Base-by-base conservation (phyloP, 805 yeast genomes). In the Candida insectorum region DNA sequence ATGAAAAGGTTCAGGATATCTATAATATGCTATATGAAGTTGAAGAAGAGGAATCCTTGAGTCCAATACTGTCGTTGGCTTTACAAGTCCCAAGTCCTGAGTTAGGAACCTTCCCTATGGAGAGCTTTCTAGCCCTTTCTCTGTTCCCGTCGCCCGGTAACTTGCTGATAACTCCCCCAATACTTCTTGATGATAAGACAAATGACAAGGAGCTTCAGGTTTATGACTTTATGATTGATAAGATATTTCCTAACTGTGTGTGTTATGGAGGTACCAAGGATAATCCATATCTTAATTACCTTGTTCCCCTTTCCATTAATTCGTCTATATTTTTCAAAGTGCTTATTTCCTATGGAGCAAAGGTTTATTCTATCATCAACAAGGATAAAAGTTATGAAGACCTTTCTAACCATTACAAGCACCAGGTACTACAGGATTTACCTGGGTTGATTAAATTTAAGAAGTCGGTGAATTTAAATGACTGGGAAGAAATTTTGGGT, bases 401-500 rank as follows among this genome's bases (percentile, higher is more conserved):
- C 2, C 26, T 58, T 9, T 56, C 67, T 1, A 43, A 44, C 5
- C 31, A 22, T 2, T 63, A 62, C 37, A 43, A 56, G 5, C 36
- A 35, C 4, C 47, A 51, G 12, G 62, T 61, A 3, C 37, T 64
- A 3, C 34, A 44, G 5, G 55, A 55, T 24, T 44, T 66, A 5
- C 60, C 69, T 0, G 36, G 41, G 16, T 33, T 56, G 6, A 60
- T 65, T 6, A 48, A 45, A 16, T 27, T 46, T 5, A 62, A 57
- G 30, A 48, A 43, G 26, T 24, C 13, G 5, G 42, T 39, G 1
- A 37, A 50, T 2, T 47, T 48, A 12, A 30, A 26, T 9, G 53
- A 56, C 24, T 65, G 71, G 69, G 71, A 65, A 39, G 69, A 62
- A 24, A 57, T 63, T 6, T 49, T 65, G 26, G 66, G 65, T 1